Conservation (phyloP, 345 rosid genomes). For the Nasturtium officinale region DNA sequence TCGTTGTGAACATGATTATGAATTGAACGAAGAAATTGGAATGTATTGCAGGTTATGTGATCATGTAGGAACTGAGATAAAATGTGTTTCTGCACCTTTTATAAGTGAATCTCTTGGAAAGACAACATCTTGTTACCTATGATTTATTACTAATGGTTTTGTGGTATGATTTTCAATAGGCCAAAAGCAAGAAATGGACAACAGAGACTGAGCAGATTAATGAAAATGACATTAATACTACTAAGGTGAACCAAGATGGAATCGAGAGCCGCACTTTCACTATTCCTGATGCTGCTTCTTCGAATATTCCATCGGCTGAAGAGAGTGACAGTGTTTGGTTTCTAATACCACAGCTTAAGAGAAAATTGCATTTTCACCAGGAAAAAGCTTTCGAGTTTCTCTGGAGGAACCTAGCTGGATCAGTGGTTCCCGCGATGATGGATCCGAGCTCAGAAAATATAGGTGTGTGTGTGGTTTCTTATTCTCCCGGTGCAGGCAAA, state of each 20-base stretch:
- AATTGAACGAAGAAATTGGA: conserved; percentile 76
- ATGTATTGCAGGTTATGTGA: conserved; percentile 69
- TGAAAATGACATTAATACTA: conserved; percentile 48
- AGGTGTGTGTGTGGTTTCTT: conserved; percentile 91
- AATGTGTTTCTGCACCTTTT: conserved; percentile 71
- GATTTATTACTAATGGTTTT: background rate
- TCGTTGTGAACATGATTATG: conserved; percentile 64
- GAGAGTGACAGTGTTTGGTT: conserved; percentile 73
- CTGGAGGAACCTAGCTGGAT: conserved; percentile 80
- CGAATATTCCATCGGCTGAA: conserved; percentile 43
- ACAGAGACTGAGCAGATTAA: conserved; percentile 43
- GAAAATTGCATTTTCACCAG: conserved; percentile 73
- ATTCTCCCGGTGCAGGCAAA: conserved; percentile 93
- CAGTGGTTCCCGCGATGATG: conserved; percentile 62
- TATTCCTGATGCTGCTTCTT: conserved; percentile 38
- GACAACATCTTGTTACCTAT: background rate
- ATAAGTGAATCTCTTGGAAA: conserved; percentile 55
- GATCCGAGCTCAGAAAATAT: conserved; percentile 52
- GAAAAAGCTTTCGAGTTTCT: conserved; percentile 82
- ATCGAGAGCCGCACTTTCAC: conserved; percentile 42
- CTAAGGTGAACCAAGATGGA: conserved; percentile 42
- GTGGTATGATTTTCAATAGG: conserved; percentile 36
- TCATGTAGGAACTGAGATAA: conserved; percentile 69
- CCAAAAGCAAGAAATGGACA: conserved; percentile 48
- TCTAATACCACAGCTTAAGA: conserved; percentile 70